These are phyloP conservation scores for Paecilomyces fulvus DNA, from an alignment of 2,329 filamentous ascomycete genomes.

Conservation along the genomic window DNA sequence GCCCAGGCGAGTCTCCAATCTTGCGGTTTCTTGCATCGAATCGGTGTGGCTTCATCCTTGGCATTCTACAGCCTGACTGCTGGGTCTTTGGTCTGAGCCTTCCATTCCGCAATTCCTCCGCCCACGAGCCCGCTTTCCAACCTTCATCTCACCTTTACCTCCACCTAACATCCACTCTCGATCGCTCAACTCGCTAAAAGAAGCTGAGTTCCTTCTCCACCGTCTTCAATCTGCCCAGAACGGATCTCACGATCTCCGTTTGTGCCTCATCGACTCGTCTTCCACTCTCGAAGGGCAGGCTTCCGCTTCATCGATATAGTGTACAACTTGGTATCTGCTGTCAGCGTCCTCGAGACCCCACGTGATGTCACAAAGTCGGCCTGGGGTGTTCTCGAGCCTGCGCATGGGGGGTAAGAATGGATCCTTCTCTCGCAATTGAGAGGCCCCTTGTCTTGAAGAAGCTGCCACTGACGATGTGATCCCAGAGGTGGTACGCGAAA, in stretches of 20 bases:
- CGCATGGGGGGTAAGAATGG: conserved; percentile 88
- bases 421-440: conserved; percentile 12
- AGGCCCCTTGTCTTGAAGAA: conserved; percentile 9
- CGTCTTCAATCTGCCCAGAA: conserved; percentile 41
- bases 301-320: conserved; percentile 33
- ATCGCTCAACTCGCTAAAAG: conserved; percentile 24
- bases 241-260: conserved; percentile 41
- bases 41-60: conserved; percentile 22
- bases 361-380: conserved; percentile 82
- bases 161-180: conserved; percentile 23
- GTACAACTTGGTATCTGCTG: conserved; percentile 9
- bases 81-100: conserved; percentile 17
- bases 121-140: conserved; percentile 18
- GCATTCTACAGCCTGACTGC: conserved; percentile 13
- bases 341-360: conserved; percentile 11
- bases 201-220: conserved; percentile 20
- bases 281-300: conserved; percentile 38
- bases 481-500: conserved; percentile 92
- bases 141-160: conserved; percentile 25
- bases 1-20: background rate
- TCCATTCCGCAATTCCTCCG: conserved; percentile 16
- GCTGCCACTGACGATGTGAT: conserved; percentile 11
- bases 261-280: conserved; percentile 29
- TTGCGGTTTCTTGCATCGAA: conserved; percentile 3
- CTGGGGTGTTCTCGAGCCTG: conserved; percentile 77